A percentile compares a stretch with the other conserved stretches of the same genome.
Conservation (phyloP, 2,329 filamentous ascomycete genomes). For the Aspergillus texensis region DNA sequence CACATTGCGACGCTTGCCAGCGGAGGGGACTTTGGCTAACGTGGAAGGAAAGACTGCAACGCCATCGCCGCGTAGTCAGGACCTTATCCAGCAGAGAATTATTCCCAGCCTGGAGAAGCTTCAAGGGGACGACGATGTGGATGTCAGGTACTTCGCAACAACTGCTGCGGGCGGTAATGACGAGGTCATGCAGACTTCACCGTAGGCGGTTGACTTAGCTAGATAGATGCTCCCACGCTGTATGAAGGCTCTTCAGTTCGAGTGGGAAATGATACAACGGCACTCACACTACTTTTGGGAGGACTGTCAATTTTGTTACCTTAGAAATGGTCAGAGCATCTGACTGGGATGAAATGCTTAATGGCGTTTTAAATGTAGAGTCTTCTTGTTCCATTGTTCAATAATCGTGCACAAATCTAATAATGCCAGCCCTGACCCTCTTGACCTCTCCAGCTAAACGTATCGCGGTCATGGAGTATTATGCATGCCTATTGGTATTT, state of each 20-base stretch:
- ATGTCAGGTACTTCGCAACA: constrained; percentile 96
- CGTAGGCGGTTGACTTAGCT: constrained; percentile 29
- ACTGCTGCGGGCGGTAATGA: constrained; percentile 69
- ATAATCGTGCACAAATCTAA: constrained; percentile 24
- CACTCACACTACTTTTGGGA: constrained; percentile 24
- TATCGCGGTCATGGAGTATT: too few species aligned
- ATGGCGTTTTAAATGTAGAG: constrained; percentile 43
- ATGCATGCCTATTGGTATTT: too few species aligned
- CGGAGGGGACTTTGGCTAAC: constrained; percentile 81
- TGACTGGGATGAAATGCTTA: constrained; percentile 36
- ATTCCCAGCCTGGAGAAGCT: constrained; percentile 91
- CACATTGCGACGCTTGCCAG: constrained; percentile 87
- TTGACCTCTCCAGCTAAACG: background rate
- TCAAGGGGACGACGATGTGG: constrained; percentile 95
- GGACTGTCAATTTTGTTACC: constrained; percentile 32
- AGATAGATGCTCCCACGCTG: constrained; percentile 13
- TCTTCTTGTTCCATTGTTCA: constrained; percentile 30
- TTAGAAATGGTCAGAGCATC: constrained; percentile 42
- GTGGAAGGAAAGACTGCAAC: constrained; percentile 64
- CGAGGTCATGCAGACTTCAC: constrained; percentile 59
- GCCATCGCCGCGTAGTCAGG: constrained; percentile 71
- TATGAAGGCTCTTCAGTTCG: constrained; percentile 19
- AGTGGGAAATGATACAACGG: constrained; percentile 22
- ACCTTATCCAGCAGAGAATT: constrained; percentile 83
- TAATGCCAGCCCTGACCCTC: constrained; percentile 1